These are phyloP conservation scores for Neofusicoccum cordaticola DNA, from an alignment of 2,329 filamentous ascomycete genomes.

Conservation along the genomic window DNA sequence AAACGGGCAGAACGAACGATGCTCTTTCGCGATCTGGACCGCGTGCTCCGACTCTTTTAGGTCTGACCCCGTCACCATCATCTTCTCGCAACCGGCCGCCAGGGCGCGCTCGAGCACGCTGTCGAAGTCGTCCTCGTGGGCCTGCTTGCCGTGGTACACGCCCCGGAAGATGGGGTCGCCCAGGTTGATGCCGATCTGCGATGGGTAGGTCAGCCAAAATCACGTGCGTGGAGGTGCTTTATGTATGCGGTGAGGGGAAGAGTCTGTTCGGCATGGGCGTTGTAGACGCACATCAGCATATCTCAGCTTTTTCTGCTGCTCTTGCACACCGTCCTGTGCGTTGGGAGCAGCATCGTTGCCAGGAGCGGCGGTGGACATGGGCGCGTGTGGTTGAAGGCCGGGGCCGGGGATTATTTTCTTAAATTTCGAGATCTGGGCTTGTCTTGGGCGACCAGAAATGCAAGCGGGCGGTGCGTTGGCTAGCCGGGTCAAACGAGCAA, in stretches of 20 bases:
- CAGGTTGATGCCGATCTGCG: conserved; percentile 88
- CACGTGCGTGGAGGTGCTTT: not conserved
- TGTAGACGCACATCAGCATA: conserved; percentile 4
- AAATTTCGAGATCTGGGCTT: not conserved
- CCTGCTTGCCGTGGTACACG: conserved; percentile 74
- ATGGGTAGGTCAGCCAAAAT: not conserved
- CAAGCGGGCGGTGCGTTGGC: not conserved
- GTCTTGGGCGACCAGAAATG: not conserved
- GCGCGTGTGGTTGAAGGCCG: not conserved
- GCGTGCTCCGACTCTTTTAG: conserved; percentile 74
- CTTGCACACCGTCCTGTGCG: not conserved
- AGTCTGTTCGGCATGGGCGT: not conserved
- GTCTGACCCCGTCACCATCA: conserved; percentile 92
- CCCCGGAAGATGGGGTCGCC: conserved; percentile 89
- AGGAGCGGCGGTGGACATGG: not conserved
- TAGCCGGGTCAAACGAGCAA: not conserved
- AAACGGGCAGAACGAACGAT: conserved; percentile 56
- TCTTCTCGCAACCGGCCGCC: conserved; percentile 77
- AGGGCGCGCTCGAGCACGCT: conserved; percentile 76
- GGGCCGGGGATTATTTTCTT: not conserved
- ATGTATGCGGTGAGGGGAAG: not conserved
- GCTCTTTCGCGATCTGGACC: conserved; percentile 67
- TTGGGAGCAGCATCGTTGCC: not conserved
- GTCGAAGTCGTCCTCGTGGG: conserved; percentile 69
- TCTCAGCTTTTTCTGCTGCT: not conserved